Evolutionary conservation across 495 filamentous ascomycete genomes (phyloP).

Genomic region (Penicillium soppii): DNA sequence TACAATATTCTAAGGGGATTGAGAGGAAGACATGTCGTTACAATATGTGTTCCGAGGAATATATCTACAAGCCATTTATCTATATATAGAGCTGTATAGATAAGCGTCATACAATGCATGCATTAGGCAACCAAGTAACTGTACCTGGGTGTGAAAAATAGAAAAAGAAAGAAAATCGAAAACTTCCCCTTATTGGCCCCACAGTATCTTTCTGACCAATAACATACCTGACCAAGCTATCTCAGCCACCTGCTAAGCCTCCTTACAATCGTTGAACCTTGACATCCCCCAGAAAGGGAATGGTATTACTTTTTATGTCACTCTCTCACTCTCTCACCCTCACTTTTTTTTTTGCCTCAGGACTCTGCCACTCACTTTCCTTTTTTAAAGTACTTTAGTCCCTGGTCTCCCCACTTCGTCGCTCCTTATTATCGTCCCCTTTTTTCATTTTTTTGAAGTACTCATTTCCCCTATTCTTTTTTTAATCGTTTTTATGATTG

Average conservation of each 20-base stretch:
- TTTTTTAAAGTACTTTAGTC: constrained; percentile 2
- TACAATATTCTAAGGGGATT: no score
- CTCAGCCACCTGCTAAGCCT: constrained; percentile 26
- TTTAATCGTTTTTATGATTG: background rate
- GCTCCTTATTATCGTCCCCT: constrained; percentile 26
- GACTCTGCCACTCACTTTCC: background rate
- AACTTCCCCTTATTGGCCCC: constrained; percentile 4
- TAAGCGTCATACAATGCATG: background rate
- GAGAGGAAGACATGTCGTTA: background rate
- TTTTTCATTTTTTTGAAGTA: constrained; percentile 9
- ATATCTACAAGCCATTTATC: background rate
- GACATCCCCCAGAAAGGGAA: constrained; percentile 3
- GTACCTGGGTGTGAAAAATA: background rate
- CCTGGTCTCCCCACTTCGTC: constrained; percentile 21
- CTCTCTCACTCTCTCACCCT: constrained; percentile 1
- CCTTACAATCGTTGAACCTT: constrained; percentile 20
- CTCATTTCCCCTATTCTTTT: background rate
- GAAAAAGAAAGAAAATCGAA: background rate
- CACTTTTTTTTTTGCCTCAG: constrained; percentile 12
- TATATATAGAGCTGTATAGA: background rate
- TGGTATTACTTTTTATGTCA: constrained; percentile 6
- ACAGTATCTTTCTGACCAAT: background rate
- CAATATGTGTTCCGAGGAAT: no score
- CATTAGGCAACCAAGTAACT: background rate
- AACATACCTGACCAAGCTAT: background rate